Base-by-base conservation (phyloP, 2,329 filamentous ascomycete species). In the Ophiostoma quercus region DNA sequence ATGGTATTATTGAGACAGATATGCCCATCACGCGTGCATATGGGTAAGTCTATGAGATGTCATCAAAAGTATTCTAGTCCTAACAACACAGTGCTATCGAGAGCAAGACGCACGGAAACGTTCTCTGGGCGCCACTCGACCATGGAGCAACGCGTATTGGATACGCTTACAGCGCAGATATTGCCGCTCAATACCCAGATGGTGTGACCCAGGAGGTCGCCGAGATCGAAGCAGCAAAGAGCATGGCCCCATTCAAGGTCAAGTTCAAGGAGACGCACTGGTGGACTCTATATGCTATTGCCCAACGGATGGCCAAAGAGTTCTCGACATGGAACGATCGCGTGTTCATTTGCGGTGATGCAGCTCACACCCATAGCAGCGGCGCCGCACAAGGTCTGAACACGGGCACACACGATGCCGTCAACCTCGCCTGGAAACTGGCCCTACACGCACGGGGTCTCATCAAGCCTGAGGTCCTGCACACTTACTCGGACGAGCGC, bases 321-420 rank as follows among this genome's bases (percentile, higher is more conserved):
- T 90, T 89, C 76, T 83, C 86, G 72, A 80, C 83, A 54, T 79
- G 84, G n/a, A 76, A 82, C 68, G 82, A 83, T n/a, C 72, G 72
- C 37, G 80, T 82, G 1, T 83, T 84, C 66, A 76, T 85, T 3
- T 80, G 80, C 14, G 83, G 83, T 9, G 83, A 85, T 71, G 82
- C 83, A 12, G 82, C 81, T 11, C 83, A 85, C 71, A 83, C 86
- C 0, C 87, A 89, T 74, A 85, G 83, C 0, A 86, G 86, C 1
- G 88, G 88, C 74, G 87, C 87, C 0, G 87, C 86, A 0, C 87
- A 89, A 75, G 87, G 84, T 3, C 83, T 85, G 81, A 85, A 85
- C 71, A 83, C 83, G 14, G 80, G 82, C 39, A 79, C 88, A 70
- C 86, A 88, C 74, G 87, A 89, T 71, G 81, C 82, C 2, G 83